These are phyloP conservation scores for Hirsutella thompsonii DNA, from an alignment of 2,329 filamentous ascomycete genomes.

Conservation along the genomic window DNA sequence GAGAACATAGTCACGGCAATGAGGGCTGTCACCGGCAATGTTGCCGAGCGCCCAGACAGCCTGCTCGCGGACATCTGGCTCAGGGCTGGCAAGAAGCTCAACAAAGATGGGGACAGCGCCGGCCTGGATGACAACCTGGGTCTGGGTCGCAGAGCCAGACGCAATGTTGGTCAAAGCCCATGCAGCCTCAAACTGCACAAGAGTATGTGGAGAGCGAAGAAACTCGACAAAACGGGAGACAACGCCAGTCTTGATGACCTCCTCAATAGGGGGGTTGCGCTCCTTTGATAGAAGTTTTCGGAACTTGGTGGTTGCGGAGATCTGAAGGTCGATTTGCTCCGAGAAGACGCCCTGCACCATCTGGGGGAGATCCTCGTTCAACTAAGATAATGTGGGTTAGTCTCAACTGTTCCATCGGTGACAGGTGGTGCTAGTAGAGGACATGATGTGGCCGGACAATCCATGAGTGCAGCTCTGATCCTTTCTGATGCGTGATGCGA, in stretches of 20 bases:
- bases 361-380: conserved; percentile 94
- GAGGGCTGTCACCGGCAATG: conserved; percentile 95
- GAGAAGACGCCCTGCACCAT: conserved; percentile 99
- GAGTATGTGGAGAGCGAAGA: conserved; percentile 89
- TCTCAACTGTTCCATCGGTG: neutral
- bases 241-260: conserved; percentile 97
- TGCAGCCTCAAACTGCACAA: conserved; percentile 97
- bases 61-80: conserved; percentile 95
- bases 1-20: conserved; percentile 93
- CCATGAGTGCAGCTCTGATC: too few relatives aligned
- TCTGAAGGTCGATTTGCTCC: conserved; percentile 95
- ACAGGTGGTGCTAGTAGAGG: too few relatives aligned
- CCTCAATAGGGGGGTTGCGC: conserved; percentile 96
- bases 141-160: conserved; percentile 91
- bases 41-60: conserved; percentile 98
- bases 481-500: neutral
- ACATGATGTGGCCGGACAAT: too few relatives aligned
- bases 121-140: conserved; percentile 96
- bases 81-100: conserved; percentile 85
- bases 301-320: conserved; percentile 96
- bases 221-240: conserved; percentile 97
- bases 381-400: conserved; percentile 34
- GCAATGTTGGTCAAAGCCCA: conserved; percentile 99
- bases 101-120: conserved; percentile 98
- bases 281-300: conserved; percentile 96